Percentiles rank a stretch among this genome's conserved stretches.
These are phyloP conservation scores for Pouteria glomerata DNA, from an alignment of 148 eudicot genomes.

Conservation along the genomic window DNA sequence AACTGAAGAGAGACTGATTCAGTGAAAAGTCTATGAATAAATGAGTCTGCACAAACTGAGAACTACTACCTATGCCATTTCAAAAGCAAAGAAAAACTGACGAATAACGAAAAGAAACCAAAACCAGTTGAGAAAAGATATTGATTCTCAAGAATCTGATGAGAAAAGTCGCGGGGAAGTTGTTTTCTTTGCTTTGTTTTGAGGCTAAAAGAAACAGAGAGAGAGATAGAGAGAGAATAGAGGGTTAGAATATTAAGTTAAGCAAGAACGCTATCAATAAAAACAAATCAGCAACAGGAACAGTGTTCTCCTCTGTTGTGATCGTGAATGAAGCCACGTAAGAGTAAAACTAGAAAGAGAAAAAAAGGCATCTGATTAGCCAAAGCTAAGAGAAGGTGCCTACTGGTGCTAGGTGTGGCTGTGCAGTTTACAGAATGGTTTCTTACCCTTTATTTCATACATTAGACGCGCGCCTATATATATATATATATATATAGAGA, in stretches of 20 bases:
- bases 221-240: no score
- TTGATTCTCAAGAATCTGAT: conserved; percentile 13
- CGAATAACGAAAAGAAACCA: not conserved
- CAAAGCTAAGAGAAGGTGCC: not conserved
- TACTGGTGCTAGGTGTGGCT: not conserved
- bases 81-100: not conserved
- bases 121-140: conserved; percentile 12
- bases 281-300: not conserved
- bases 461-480: no score
- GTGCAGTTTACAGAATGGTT: conserved; percentile 1
- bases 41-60: not conserved
- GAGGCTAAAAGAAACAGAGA: not conserved
- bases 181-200: not conserved
- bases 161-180: not conserved
- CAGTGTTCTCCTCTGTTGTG: not conserved
- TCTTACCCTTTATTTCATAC: not conserved
- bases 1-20: not conserved
- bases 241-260: no score
- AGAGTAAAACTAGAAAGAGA: conserved; percentile 1
- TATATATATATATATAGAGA: no score
- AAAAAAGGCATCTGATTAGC: conserved; percentile 2
- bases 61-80: not conserved
- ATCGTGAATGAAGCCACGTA: conserved; percentile 13
- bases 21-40: not conserved
- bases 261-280: no score